phyloP scores from a whole-genome alignment of 2,329 filamentous ascomycete species.

The Fusarium chlamydosporum region DNA sequence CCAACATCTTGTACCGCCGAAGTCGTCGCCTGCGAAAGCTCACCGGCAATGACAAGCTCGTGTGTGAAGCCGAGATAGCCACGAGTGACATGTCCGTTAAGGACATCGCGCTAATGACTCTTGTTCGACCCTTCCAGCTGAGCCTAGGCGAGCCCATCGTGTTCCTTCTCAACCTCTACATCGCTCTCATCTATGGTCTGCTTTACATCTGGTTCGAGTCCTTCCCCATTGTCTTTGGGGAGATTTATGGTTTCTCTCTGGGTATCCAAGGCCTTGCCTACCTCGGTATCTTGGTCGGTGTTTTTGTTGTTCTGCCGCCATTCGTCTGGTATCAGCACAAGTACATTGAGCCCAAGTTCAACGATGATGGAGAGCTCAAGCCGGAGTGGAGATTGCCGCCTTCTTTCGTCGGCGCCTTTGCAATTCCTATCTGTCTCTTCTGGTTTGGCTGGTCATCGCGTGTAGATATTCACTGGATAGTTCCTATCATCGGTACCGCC shows the following conservation, averaged over 20 bases:
- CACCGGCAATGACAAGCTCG: slow-evolving; percentile 28
- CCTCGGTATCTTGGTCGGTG: slow-evolving; percentile 31
- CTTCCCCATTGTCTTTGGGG: slow-evolving; percentile 40
- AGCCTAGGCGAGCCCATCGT: slow-evolving; percentile 59
- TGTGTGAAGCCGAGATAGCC: slow-evolving; percentile 20
- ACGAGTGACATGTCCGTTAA: slow-evolving; percentile 27
- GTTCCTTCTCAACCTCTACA: slow-evolving; percentile 60
- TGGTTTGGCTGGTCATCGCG: slow-evolving; percentile 32
- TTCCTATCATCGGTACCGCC: background rate
- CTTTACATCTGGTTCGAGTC: slow-evolving; percentile 58
- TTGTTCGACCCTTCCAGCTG: slow-evolving; percentile 58
- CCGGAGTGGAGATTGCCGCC: slow-evolving; percentile 51
- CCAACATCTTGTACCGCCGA: slow-evolving; percentile 45
- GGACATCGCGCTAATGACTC: slow-evolving; percentile 45
- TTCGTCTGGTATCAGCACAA: slow-evolving; percentile 29
- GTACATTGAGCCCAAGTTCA: slow-evolving; percentile 25
- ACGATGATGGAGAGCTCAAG: slow-evolving; percentile 1
- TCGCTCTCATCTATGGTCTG: slow-evolving; percentile 58
- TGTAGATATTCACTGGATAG: slow-evolving; percentile 22
- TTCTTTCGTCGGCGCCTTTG: slow-evolving; percentile 72
- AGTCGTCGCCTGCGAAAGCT: slow-evolving; percentile 33
- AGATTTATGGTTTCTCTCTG: slow-evolving; percentile 60
- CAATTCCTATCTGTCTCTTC: slow-evolving; percentile 63
- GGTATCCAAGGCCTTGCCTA: slow-evolving; percentile 67
- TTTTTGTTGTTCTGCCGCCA: slow-evolving; percentile 9